Evolutionary conservation across 2,329 filamentous ascomycete genomes (phyloP), one percentile per base, ranked within the genome.

Genomic region (Penicillium decumbens): DNA sequence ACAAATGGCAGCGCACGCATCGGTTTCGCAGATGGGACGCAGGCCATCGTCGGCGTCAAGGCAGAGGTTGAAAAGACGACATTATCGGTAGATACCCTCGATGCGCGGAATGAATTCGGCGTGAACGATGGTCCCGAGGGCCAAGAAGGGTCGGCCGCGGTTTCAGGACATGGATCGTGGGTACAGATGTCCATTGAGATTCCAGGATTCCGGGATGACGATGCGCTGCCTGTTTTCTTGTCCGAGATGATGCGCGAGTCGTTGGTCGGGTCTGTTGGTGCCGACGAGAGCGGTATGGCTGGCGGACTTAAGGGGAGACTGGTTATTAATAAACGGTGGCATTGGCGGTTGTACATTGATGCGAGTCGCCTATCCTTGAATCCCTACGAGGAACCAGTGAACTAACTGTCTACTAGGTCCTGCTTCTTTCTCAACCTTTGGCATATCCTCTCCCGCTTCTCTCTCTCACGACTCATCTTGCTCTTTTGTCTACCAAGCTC

Each of bases 311-410:
- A 77, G 56, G 83, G 82, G 68, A 82, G 85, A 63, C 71, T 98
- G 65, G 87, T 84, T 71, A 96, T 98, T 68, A 97, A 96, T 73
- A 75, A 78, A 51, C 81, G 91, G 39, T 98, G 92, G 77, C 92
- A 97, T 77, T 98, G 93, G 93, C 89, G 91, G 73, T 71, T 98
- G 49, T 97, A 92, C 72, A 80, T 98, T 55, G 93, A 98, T 72
- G 91, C 96, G 70, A 59, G 59, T 56, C 25, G 15, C 9, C 1
- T n/a, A 2, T n/a, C 18, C 23, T 9, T 15, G 20, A 24, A n/a
- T 1, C 8, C 3, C 1, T n/a, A 12, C 3, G 12, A 25, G 7
- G 38, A 3, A 25, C 18, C 65, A 88, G 47, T 39, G 24, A 48
- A 27, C 38, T 35, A 28, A 12, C n/a, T 33, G n/a, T 18, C 9